Percentiles rank a stretch among this genome's conserved stretches.
phyloP scores from a whole-genome alignment of 2,329 filamentous ascomycete species.

The Penicillium occitanis region DNA sequence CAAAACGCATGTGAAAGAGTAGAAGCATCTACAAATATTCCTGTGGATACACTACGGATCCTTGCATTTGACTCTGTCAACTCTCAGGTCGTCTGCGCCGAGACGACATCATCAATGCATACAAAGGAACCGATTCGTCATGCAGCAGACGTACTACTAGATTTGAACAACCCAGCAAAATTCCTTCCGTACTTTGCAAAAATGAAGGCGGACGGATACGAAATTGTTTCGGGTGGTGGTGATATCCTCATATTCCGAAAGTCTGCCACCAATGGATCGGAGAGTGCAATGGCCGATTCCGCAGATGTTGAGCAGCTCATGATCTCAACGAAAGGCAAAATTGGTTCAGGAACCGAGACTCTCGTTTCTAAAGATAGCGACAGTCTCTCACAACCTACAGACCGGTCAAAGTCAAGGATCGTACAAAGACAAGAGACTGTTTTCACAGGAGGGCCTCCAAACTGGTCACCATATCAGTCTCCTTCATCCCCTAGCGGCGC shows the following conservation, averaged over 20 bases:
- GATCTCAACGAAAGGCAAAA: background rate
- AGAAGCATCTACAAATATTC: conserved; percentile 19
- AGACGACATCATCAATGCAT: conserved; percentile 35
- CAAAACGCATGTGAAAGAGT: conserved; percentile 15
- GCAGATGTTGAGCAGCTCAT: background rate
- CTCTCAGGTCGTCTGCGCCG: conserved; percentile 32
- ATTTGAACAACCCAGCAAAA: conserved; percentile 41
- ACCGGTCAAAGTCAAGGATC: conserved; percentile 24
- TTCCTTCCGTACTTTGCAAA: conserved; percentile 43
- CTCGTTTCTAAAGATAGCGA: background rate
- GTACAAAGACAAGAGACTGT: conserved; percentile 27
- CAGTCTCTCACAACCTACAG: background rate
- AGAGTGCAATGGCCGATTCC: background rate
- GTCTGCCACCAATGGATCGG: background rate
- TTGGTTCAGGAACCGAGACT: background rate
- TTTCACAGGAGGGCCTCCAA: conserved; percentile 27
- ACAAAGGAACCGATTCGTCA: conserved; percentile 27
- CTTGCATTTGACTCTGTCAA: conserved; percentile 40
- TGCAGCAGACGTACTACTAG: conserved; percentile 38
- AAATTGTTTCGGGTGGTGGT: conserved; percentile 43
- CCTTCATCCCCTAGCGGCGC: conserved; percentile 8
- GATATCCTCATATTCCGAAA: conserved; percentile 42
- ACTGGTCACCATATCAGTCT: conserved; percentile 29
- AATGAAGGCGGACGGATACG: conserved; percentile 43
- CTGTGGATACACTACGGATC: conserved; percentile 34